phyloP scores from a whole-genome alignment of 164 flowering plant genomes.

The Dillenia turbinata region DNA sequence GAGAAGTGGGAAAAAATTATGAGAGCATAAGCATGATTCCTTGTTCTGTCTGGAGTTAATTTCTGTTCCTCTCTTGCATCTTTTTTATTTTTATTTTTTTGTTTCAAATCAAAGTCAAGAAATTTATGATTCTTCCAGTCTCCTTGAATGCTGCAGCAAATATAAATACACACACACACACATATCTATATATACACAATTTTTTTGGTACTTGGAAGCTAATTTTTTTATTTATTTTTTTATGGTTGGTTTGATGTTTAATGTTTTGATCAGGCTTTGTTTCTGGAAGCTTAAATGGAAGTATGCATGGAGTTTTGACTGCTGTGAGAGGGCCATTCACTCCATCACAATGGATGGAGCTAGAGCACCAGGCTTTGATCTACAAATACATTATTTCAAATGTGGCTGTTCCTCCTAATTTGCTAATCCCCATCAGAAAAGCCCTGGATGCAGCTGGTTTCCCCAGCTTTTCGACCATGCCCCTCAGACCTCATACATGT shows the following conservation, averaged over 20 bases:
- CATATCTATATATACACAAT: no score
- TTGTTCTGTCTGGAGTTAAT: not conserved
- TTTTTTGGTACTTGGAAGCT: not conserved
- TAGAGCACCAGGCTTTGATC: slow-evolving; percentile 90
- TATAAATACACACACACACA: no score
- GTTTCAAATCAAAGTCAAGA: not conserved
- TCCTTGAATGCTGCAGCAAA: slow-evolving; percentile 22
- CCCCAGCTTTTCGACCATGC: slow-evolving; percentile 38
- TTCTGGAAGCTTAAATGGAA: slow-evolving; percentile 39
- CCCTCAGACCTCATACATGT: slow-evolving; percentile 60
- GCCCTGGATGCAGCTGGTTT: slow-evolving; percentile 54
- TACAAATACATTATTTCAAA: slow-evolving; percentile 76
- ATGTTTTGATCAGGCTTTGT: slow-evolving; percentile 34
- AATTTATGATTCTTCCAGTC: slow-evolving; percentile 11
- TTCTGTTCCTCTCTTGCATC: not conserved
- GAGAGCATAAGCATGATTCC: slow-evolving; percentile 7
- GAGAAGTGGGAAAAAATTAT: not conserved
- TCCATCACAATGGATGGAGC: slow-evolving; percentile 88
- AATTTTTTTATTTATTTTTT: not conserved
- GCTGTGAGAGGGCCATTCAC: slow-evolving; percentile 77
- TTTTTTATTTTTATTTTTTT: slow-evolving; percentile 1
- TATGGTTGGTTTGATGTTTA: not conserved
- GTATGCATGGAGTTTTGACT: slow-evolving; percentile 45
- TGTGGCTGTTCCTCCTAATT: slow-evolving; percentile 66
- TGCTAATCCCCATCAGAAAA: slow-evolving; percentile 67